Conservation (phyloP, 768 basidiomycete species). For the Russula virescens region DNA sequence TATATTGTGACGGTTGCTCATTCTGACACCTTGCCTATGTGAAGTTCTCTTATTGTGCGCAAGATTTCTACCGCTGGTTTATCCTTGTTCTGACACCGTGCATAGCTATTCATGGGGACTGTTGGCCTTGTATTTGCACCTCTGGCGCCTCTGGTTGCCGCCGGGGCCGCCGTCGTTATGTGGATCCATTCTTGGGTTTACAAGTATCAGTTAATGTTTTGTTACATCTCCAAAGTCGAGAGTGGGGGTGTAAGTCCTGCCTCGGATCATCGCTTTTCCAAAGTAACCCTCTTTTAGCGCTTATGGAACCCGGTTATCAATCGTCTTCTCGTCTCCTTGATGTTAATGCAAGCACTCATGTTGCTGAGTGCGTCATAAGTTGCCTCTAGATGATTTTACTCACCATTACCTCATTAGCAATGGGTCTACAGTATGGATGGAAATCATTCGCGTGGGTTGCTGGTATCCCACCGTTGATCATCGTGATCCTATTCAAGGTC, state of each 20-base stretch:
- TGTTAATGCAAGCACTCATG: slow-evolving; percentile 88
- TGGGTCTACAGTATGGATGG: slow-evolving; percentile 73
- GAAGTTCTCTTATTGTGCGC: slow-evolving; percentile 53
- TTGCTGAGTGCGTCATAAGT: slow-evolving; percentile 61
- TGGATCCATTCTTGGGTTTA: slow-evolving; percentile 86
- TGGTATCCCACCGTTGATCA: slow-evolving; percentile 79
- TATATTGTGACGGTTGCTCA: background rate
- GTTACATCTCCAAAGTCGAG: slow-evolving; percentile 83
- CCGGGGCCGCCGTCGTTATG: slow-evolving; percentile 79
- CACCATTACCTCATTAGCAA: slow-evolving; percentile 44
- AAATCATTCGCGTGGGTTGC: slow-evolving; percentile 74
- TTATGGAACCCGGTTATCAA: slow-evolving; percentile 95
- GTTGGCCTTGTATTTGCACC: slow-evolving; percentile 94
- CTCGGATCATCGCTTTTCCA: background rate
- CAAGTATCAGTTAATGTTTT: slow-evolving; percentile 97
- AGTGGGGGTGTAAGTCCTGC: slow-evolving; percentile 74
- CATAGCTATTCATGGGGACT: slow-evolving; percentile 80
- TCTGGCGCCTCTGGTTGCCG: slow-evolving; percentile 81
- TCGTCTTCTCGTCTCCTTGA: slow-evolving; percentile 66
- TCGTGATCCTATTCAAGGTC: slow-evolving; percentile 77
- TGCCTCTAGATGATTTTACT: slow-evolving; percentile 11
- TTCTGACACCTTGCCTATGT: slow-evolving; percentile 15
- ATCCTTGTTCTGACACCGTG: slow-evolving; percentile 13
- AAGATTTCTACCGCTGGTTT: slow-evolving; percentile 19
- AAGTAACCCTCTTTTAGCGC: slow-evolving; percentile 43